phyloP scores from a whole-genome alignment of 139 green algal genomes.

The Chlorella sp. region DNA sequence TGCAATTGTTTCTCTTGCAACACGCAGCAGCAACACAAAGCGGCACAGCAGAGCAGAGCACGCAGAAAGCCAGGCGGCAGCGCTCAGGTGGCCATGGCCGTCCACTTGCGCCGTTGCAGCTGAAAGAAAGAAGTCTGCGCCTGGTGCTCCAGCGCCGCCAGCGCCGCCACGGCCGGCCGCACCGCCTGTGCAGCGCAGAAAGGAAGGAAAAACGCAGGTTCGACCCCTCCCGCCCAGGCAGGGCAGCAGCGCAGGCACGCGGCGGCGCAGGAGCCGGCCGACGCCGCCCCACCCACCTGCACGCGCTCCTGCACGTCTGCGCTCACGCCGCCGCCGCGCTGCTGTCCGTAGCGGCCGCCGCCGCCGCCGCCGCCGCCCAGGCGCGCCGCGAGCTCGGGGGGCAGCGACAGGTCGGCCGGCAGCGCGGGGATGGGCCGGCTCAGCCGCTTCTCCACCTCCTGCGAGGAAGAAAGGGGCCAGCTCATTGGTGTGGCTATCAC shows the following conservation, averaged over 20 bases:
- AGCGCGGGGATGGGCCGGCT: constrained; percentile 45
- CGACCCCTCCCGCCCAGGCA: too few species aligned
- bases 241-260: too few species aligned
- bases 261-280: neutral
- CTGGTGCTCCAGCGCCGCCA: constrained; percentile 65
- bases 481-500: too few species aligned
- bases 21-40: too few species aligned
- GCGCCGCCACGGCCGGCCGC: constrained; percentile 51
- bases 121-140: constrained; percentile 69
- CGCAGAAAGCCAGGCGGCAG: too few species aligned
- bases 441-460: constrained; percentile 69
- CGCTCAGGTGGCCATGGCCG: neutral
- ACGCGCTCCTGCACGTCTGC: constrained; percentile 12
- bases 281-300: constrained; percentile 5
- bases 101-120: constrained; percentile 55
- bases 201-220: too few species aligned
- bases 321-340: constrained; percentile 13
- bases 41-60: too few species aligned
- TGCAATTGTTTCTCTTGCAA: too few species aligned
- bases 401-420: constrained; percentile 65
- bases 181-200: constrained; percentile 61
- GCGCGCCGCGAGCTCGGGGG: constrained; percentile 38
- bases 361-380: constrained; percentile 29
- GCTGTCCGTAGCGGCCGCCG: constrained; percentile 17
- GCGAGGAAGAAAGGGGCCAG: too few species aligned